Base-by-base conservation (phyloP, 2,329 filamentous ascomycete genomes). In the Harringtonia lauricola region DNA sequence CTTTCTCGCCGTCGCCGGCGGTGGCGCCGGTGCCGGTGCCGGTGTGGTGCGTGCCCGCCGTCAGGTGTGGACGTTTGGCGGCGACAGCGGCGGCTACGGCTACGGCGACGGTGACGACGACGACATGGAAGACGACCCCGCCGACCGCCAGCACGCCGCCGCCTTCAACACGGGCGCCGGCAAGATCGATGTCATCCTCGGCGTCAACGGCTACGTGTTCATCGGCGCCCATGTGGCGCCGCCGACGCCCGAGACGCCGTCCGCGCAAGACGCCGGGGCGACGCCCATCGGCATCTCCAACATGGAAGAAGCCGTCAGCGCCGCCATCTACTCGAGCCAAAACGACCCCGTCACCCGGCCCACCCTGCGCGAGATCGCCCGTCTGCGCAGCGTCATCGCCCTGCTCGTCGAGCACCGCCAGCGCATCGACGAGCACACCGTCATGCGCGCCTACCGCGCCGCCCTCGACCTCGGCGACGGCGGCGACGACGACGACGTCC, bases 171-270 rank as follows among this genome's bases (percentile, higher is more conserved):
- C 48, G 49, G 68, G 73, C 29, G 71, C 74, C 29, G 72, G 76
- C 42, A 81, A 79, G 49, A 76, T 98, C 24, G 86, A 95, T 58
- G 79, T 96, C 8, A 75, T 95, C 42, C 70, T 98, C 1, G 92
- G 92, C 3, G 92, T 98, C 33, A 98, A 98, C 56, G 92, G 92
- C 1, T 96, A 94, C 59, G 88, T 96, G 46, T 98, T 83, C 8
- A 80, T 85, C 52, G 74, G 52, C 17, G 51, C 72, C 30, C 71
- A 72, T n/a, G 62, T 64, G 6, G 59, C 59, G 8, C 47, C 18
- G 39, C 13, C 58, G 57, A 22, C 6, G 52, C 74, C 67, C 83
- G 88, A 18, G 31, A 13, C 15, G 37, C 30, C 8, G 18, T 46
- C 59, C 62, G 19, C 55, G 56, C 41, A 59, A 37, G 35, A 31